Percentiles rank a stretch among this genome's conserved stretches.
Conservation (phyloP, 768 basidiomycete species). For the Auriscalpium vulgare region DNA sequence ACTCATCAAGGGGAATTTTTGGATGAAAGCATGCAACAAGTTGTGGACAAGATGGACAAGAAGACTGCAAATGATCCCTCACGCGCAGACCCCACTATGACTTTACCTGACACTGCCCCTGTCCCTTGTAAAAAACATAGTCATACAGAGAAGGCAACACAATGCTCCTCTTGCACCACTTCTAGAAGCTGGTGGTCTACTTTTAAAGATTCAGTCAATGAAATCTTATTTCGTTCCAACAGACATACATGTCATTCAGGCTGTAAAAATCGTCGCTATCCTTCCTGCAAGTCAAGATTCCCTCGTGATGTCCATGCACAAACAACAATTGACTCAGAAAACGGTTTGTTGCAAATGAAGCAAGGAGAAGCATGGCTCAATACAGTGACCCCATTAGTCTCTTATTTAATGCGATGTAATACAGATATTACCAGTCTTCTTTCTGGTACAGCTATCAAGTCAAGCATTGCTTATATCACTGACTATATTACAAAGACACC, state of each 20-base stretch:
- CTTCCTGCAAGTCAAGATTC: slow-evolving; percentile 29
- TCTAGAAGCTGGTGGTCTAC: background rate
- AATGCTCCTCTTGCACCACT: too few relatives aligned
- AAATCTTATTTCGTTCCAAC: slow-evolving; percentile 5
- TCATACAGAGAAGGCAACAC: too few relatives aligned
- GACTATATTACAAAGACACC: slow-evolving; percentile 36
- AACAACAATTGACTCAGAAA: slow-evolving; percentile 21
- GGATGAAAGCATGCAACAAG: background rate
- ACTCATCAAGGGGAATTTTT: slow-evolving; percentile 10
- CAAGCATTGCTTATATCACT: slow-evolving; percentile 30
- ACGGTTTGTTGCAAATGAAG: slow-evolving; percentile 22
- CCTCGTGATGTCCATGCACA: slow-evolving; percentile 22
- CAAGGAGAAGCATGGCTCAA: slow-evolving; percentile 30
- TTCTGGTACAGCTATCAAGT: slow-evolving; percentile 33
- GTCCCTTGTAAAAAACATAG: too few relatives aligned
- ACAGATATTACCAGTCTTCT: slow-evolving; percentile 30
- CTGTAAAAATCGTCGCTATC: slow-evolving; percentile 20
- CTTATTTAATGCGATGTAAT: slow-evolving; percentile 31
- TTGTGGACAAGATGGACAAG: background rate
- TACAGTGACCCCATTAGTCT: slow-evolving; percentile 22
- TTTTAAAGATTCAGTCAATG: slow-evolving; percentile 4
- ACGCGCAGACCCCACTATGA: too few relatives aligned
- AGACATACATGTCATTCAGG: slow-evolving; percentile 15
- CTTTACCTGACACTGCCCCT: too few relatives aligned
- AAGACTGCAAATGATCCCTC: background rate